These are phyloP conservation scores for Sporothrix sp. DNA, from an alignment of 2,329 filamentous ascomycete genomes.

Conservation along the genomic window DNA sequence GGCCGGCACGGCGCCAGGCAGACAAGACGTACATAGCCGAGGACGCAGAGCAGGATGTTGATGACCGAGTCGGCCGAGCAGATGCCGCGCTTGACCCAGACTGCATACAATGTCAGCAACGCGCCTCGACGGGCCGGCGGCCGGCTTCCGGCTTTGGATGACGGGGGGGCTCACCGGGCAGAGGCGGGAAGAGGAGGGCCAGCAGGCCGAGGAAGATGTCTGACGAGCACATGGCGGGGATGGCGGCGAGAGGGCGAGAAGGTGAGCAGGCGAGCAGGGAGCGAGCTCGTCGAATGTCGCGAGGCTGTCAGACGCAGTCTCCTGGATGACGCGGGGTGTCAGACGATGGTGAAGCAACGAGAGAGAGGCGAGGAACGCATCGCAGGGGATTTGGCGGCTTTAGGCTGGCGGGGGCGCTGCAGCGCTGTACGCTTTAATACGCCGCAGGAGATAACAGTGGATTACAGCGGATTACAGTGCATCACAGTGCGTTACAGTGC, in stretches of 20 bases:
- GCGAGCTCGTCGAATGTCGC: too few relatives aligned
- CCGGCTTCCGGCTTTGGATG: too few relatives aligned
- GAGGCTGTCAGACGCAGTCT: too few relatives aligned
- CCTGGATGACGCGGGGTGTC: too few relatives aligned
- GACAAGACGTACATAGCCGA: slow-evolving; percentile 48
- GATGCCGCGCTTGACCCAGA: slow-evolving; percentile 94
- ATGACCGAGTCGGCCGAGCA: slow-evolving; percentile 89
- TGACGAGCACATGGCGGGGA: slow-evolving; percentile 41
- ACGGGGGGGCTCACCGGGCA: too few relatives aligned
- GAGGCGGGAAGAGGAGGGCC: slow-evolving; percentile 55
- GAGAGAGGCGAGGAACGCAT: too few relatives aligned
- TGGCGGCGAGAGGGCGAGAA: background rate
- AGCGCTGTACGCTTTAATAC: too few relatives aligned
- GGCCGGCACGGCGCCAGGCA: too few relatives aligned
- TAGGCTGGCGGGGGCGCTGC: too few relatives aligned
- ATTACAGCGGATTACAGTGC: background rate
- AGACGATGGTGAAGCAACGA: too few relatives aligned
- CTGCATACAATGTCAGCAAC: slow-evolving; percentile 37
- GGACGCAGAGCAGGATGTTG: slow-evolving; percentile 80
- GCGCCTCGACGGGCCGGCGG: background rate
- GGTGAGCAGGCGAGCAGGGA: slow-evolving; percentile 3
- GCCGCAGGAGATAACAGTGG: background rate
- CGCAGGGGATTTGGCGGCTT: too few relatives aligned
- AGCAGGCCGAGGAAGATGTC: slow-evolving; percentile 56
- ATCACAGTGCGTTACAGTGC: background rate